Evolutionary conservation across 768 basidiomycete genomes (phyloP).

Genomic region (Cyclocybe cylindracea): DNA sequence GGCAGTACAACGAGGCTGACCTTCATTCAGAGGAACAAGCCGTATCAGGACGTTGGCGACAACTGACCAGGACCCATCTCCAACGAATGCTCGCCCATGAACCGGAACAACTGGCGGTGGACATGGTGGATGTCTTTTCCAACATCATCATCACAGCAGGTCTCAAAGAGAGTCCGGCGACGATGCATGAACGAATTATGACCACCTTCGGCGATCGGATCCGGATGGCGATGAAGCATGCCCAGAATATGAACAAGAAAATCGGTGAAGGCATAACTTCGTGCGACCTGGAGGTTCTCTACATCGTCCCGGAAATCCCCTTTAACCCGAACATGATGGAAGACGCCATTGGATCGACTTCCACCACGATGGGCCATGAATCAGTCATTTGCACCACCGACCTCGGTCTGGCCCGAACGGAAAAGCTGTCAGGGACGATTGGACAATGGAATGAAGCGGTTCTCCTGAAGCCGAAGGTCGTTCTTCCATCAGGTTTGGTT

Average conservation of each 20-base stretch:
- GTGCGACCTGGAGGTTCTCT: constrained; percentile 55
- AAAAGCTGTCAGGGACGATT: constrained; percentile 36
- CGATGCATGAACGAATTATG: constrained; percentile 39
- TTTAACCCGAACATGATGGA: constrained; percentile 49
- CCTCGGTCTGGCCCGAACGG: constrained; percentile 47
- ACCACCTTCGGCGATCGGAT: constrained; percentile 46
- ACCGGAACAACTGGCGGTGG: constrained; percentile 25
- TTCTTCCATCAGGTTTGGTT: constrained; percentile 43
- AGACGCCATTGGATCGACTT: constrained; percentile 33
- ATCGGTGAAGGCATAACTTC: constrained; percentile 61
- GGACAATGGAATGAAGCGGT: constrained; percentile 51
- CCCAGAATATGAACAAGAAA: constrained; percentile 53
- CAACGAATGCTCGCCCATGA: constrained; percentile 38
- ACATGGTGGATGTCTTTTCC: constrained; percentile 41
- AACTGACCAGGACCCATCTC: constrained; percentile 50
- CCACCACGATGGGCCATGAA: constrained; percentile 24
- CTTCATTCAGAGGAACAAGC: constrained; percentile 44
- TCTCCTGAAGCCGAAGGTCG: constrained; percentile 57
- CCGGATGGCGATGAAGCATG: constrained; percentile 40
- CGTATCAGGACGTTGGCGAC: constrained; percentile 57
- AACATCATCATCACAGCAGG: constrained; percentile 44
- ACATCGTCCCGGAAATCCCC: constrained; percentile 39
- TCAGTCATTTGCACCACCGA: constrained; percentile 57
- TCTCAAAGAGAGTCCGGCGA: constrained; percentile 23
- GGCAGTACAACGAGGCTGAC: background rate